A percentile compares a stretch with the other conserved stretches of the same genome.
Evolutionary conservation across 352 stramenopile genomes (phyloP).

Genomic region (Phytophthora foliorum): DNA sequence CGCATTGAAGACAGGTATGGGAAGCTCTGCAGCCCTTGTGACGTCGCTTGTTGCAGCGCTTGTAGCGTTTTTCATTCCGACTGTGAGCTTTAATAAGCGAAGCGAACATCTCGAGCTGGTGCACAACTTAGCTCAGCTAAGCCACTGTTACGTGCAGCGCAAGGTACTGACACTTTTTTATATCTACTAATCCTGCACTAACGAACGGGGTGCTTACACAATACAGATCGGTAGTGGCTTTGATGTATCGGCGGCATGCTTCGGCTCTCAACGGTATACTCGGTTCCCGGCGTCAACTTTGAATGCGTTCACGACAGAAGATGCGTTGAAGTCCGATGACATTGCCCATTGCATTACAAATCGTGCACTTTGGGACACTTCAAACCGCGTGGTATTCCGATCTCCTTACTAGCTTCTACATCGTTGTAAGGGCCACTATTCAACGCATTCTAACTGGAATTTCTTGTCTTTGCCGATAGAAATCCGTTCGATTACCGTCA

Average conservation of each 20-base stretch:
- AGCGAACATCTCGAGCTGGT: constrained; percentile 65
- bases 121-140: constrained; percentile 96
- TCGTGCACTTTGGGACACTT: constrained; percentile 52
- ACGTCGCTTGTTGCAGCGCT: constrained; percentile 95
- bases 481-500: constrained; percentile 66
- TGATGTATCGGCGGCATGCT: constrained; percentile 95
- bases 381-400: constrained; percentile 49
- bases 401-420: neutral
- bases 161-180: constrained; percentile 72
- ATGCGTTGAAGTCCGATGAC: constrained; percentile 62
- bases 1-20: constrained; percentile 96
- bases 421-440: neutral
- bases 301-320: constrained; percentile 52
- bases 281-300: constrained; percentile 84
- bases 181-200: neutral
- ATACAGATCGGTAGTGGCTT: constrained; percentile 96
- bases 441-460: constrained; percentile 10
- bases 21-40: constrained; percentile 95
- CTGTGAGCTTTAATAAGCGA: constrained; percentile 24
- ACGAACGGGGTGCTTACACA: neutral
- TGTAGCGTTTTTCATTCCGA: constrained; percentile 84
- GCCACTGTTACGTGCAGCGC: constrained; percentile 96
- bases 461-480: constrained; percentile 39
- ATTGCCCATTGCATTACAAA: constrained; percentile 66
- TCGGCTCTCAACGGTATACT: constrained; percentile 95